phyloP scores from a whole-genome alignment of 805 yeast species.

The Yamadazyma akitaensis region DNA sequence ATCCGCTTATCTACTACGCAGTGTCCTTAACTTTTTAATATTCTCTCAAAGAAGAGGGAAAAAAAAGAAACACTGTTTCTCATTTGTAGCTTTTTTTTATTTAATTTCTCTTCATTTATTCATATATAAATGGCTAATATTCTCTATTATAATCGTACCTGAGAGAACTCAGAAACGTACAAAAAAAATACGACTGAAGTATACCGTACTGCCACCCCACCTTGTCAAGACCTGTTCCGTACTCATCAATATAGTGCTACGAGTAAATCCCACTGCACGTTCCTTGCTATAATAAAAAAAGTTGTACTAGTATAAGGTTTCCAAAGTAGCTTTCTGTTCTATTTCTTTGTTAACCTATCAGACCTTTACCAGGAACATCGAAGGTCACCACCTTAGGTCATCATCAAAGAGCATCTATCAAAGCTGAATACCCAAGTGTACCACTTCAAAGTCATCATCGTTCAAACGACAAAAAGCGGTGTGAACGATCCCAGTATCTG shows the following conservation, averaged over 20 bases:
- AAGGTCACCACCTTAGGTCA: too few relatives aligned
- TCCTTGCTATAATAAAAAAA: neutral
- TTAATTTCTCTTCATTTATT: too few relatives aligned
- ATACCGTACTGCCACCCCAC: neutral
- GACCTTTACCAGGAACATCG: too few relatives aligned
- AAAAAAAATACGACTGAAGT: neutral
- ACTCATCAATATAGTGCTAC: too few relatives aligned
- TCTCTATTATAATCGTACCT: neutral
- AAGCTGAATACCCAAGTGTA: too few relatives aligned
- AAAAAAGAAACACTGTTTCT: neutral
- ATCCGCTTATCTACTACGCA: neutral
- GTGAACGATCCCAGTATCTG: too few relatives aligned
- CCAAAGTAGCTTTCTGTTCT: neutral
- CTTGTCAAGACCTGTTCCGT: neutral
- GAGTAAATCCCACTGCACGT: neutral
- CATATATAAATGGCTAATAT: neutral
- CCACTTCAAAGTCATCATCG: too few relatives aligned
- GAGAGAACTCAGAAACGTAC: neutral
- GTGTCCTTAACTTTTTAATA: neutral
- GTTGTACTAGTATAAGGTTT: neutral
- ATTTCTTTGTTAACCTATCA: too few relatives aligned
- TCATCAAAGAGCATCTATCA: too few relatives aligned
- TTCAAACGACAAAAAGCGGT: too few relatives aligned
- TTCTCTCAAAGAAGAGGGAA: neutral
- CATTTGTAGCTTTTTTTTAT: neutral